Percentiles rank a stretch among this genome's conserved stretches.
phyloP scores from a whole-genome alignment of 306 rosid species.

The Acacia melanoxylon region DNA sequence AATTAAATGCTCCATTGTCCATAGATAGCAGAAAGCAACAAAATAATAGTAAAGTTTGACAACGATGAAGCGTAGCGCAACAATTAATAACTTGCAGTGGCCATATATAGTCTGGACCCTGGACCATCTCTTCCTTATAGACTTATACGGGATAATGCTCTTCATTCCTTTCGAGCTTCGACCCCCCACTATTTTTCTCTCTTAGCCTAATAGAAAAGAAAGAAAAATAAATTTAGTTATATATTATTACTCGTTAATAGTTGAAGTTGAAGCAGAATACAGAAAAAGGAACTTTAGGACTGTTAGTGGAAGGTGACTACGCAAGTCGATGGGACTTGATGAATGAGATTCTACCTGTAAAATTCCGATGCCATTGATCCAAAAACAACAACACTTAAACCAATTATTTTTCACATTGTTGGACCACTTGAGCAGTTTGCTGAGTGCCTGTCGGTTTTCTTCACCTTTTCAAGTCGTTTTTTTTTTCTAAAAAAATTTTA shows the following conservation, averaged over 20 bases:
- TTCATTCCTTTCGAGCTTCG: background rate
- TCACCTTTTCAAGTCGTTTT: background rate
- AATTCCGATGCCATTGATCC: conserved; percentile 25
- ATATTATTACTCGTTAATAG: background rate
- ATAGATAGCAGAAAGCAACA: background rate
- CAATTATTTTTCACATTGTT: conserved; percentile 22
- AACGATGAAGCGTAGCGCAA: background rate
- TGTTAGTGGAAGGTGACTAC: conserved; percentile 33
- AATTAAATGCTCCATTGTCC: background rate
- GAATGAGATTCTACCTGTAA: conserved; percentile 13
- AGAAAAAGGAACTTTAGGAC: conserved; percentile 12
- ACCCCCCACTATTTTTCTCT: background rate
- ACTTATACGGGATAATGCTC: conserved; percentile 14
- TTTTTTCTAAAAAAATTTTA: too few species aligned
- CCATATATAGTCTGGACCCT: conserved; percentile 8
- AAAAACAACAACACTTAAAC: conserved; percentile 11
- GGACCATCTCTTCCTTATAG: background rate
- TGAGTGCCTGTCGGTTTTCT: background rate
- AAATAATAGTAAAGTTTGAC: background rate
- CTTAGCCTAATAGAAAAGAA: background rate
- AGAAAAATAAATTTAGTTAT: background rate
- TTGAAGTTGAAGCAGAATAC: conserved; percentile 1
- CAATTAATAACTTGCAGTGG: background rate
- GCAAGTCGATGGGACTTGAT: background rate
- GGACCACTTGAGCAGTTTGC: conserved; percentile 34